Evolutionary conservation across 768 basidiomycete species (phyloP).

Genomic region (Paxillus rubicundulus): DNA sequence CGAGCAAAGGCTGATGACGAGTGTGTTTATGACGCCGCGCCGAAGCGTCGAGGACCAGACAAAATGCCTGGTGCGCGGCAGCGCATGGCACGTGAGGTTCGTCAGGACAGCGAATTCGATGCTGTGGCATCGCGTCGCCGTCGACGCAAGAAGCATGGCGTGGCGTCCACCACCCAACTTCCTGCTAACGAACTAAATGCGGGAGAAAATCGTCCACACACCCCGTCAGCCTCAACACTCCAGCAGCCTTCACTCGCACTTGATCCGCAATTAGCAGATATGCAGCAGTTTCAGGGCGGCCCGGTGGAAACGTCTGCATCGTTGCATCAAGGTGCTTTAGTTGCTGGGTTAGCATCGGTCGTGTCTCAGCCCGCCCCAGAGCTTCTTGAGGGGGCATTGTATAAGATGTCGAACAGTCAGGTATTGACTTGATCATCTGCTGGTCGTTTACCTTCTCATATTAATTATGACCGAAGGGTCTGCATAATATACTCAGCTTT

Average conservation of each 20-base stretch:
- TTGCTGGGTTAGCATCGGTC: constrained; percentile 6
- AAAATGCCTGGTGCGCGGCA: constrained; percentile 78
- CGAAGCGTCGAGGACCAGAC: constrained; percentile 80
- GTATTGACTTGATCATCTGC: constrained; percentile 27
- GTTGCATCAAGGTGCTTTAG: background rate
- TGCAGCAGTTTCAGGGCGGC: constrained; percentile 14
- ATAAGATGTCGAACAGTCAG: constrained; percentile 25
- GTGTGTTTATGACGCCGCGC: constrained; percentile 67
- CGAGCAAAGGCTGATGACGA: constrained; percentile 43
- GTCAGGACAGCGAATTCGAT: constrained; percentile 32
- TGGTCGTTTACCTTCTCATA: constrained; percentile 23
- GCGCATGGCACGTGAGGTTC: constrained; percentile 46
- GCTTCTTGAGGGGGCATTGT: constrained; percentile 9
- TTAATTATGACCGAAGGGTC: constrained; percentile 23
- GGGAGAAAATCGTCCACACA: background rate
- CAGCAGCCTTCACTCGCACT: constrained; percentile 13
- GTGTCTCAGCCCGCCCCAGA: constrained; percentile 8
- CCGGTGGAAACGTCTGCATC: background rate
- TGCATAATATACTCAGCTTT: constrained; percentile 4
- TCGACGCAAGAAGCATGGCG: constrained; percentile 17
- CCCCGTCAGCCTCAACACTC: background rate
- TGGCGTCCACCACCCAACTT: constrained; percentile 1
- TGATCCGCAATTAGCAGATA: constrained; percentile 26
- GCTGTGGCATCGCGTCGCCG: constrained; percentile 22
- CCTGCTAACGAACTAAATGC: constrained; percentile 3